Evolutionary conservation across 2,329 filamentous ascomycete species (phyloP).

Genomic region (Mariannaea elegans): DNA sequence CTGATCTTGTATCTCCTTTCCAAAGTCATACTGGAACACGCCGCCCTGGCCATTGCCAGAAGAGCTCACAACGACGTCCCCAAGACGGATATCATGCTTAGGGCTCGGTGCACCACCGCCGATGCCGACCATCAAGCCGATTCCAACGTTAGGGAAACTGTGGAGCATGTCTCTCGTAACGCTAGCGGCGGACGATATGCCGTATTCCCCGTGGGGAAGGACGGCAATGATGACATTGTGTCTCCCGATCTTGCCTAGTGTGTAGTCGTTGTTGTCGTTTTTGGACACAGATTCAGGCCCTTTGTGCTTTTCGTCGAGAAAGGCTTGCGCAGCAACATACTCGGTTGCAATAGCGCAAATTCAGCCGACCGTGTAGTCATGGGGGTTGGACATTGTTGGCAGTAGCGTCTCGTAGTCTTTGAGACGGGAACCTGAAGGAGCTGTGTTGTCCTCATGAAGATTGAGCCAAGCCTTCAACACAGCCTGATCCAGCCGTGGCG

Average conservation of each 20-base stretch:
- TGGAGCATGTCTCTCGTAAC: neutral
- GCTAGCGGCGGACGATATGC: neutral
- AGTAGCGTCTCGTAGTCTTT: too few relatives aligned
- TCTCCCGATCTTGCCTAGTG: neutral
- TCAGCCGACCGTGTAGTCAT: neutral
- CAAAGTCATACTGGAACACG: neutral
- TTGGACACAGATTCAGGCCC: neutral
- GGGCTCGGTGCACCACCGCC: neutral
- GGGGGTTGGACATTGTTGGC: too few relatives aligned
- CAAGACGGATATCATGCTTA: neutral
- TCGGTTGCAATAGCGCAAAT: neutral
- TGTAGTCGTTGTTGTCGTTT: neutral
- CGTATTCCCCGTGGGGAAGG: neutral
- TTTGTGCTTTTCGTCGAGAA: neutral
- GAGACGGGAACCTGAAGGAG: too few relatives aligned
- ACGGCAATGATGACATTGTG: neutral
- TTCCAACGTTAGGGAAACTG: neutral
- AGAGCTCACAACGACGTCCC: neutral
- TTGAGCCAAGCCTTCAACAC: too few relatives aligned
- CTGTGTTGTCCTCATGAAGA: too few relatives aligned
- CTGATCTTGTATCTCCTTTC: slow-evolving; percentile 15
- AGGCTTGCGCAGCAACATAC: neutral
- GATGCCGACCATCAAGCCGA: neutral
- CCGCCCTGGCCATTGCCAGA: neutral
- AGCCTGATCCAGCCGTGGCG: too few relatives aligned